A percentile compares a stretch with the other conserved stretches of the same genome.
Evolutionary conservation across 2,329 filamentous ascomycete genomes (phyloP).

Genomic region (Fusarium virguliforme): DNA sequence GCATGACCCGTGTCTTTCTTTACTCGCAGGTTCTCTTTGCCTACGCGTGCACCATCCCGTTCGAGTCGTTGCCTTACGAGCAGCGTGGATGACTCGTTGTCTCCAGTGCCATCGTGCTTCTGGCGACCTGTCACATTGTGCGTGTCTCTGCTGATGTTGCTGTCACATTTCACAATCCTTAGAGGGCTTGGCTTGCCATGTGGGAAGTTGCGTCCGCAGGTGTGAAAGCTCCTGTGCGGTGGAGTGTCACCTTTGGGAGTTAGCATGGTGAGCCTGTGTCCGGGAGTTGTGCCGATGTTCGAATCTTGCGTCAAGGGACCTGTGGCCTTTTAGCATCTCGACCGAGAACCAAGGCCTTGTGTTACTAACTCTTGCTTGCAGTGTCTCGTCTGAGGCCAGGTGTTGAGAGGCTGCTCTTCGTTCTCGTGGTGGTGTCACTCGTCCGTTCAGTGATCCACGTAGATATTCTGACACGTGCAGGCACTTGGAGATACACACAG

Average conservation of each 20-base stretch:
- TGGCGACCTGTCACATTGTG: conserved; percentile 44
- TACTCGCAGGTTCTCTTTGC: conserved; percentile 42
- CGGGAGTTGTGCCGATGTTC: background rate
- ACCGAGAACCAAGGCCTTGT: background rate
- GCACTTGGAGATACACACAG: conserved; percentile 11
- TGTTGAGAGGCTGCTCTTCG: background rate
- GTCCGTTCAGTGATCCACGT: background rate
- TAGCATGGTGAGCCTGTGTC: conserved; percentile 54
- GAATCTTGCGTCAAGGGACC: background rate
- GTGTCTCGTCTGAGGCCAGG: background rate
- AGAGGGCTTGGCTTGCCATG: conserved; percentile 62
- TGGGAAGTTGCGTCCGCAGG: conserved; percentile 43
- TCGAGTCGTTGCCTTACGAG: conserved; percentile 55
- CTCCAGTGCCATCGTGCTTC: conserved; percentile 49
- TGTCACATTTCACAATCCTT: conserved; percentile 64
- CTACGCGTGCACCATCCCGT: conserved; percentile 19
- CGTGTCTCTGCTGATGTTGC: conserved; percentile 21
- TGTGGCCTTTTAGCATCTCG: background rate
- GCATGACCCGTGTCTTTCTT: background rate
- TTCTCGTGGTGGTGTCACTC: background rate
- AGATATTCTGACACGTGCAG: conserved; percentile 2
- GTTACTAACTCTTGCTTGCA: background rate
- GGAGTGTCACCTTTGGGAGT: conserved; percentile 48
- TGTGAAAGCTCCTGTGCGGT: conserved; percentile 53
- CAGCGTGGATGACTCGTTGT: conserved; percentile 53